A percentile compares a stretch with the other conserved stretches of the same genome.
These are phyloP conservation scores for Colletotrichum tropicicola DNA, from an alignment of 2,329 filamentous ascomycete species.

Conservation along the genomic window DNA sequence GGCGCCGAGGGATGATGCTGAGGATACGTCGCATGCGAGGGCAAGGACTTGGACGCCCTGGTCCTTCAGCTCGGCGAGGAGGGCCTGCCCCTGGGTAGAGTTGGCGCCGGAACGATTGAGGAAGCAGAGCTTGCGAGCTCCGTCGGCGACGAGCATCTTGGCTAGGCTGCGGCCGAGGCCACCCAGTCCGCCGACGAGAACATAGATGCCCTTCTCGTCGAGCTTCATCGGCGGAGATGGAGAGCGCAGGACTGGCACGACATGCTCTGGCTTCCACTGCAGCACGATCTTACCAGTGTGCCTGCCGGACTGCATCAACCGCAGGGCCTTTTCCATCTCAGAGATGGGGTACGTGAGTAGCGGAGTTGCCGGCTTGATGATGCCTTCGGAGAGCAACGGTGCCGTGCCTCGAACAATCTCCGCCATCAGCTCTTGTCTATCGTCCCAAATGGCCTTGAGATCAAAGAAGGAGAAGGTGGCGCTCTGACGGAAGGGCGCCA, in stretches of 20 bases:
- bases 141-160: conserved; percentile 36
- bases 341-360: conserved; percentile 33
- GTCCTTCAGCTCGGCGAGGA: conserved; percentile 32
- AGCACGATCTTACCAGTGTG: conserved; percentile 52
- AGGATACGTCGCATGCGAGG: no score
- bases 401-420: no score
- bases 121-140: conserved; percentile 40
- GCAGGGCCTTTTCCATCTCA: conserved; percentile 46
- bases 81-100: conserved; percentile 26
- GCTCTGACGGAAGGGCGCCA: conserved; percentile 52
- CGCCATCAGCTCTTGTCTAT: no score
- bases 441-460: no score
- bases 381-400: no score
- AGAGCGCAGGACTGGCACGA: not conserved
- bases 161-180: conserved; percentile 37
- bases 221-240: conserved; percentile 28
- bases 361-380: conserved; percentile 20
- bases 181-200: conserved; percentile 40
- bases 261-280: not conserved
- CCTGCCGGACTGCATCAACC: conserved; percentile 47
- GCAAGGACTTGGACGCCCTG: conserved; percentile 37
- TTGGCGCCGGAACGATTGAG: conserved; percentile 36
- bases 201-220: conserved; percentile 35
- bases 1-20: no score
- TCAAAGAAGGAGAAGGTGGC: conserved; percentile 46